Conservation (phyloP, 225 moss, liverwort and hornwort species). For the Bryoerythrophyllum caledonicum region DNA sequence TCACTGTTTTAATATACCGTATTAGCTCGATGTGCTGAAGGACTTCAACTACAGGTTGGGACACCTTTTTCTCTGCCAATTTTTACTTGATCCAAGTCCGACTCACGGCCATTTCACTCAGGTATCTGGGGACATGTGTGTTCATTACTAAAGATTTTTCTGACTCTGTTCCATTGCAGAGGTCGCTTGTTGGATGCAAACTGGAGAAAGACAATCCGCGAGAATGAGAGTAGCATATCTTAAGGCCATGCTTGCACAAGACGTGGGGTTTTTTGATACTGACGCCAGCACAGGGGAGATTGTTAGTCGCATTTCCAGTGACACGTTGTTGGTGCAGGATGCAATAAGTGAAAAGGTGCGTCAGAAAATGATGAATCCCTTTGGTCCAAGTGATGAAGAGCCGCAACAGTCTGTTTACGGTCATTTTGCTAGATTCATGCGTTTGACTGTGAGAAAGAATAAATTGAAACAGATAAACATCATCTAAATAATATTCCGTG, state of each 20-base stretch:
- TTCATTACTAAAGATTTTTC: background rate
- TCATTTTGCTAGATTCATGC: background rate
- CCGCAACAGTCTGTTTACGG: background rate
- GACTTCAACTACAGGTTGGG: background rate
- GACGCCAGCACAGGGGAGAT: constrained; percentile 68
- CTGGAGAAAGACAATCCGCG: constrained; percentile 94
- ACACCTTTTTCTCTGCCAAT: background rate
- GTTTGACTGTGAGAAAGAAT: background rate
- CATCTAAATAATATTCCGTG: background rate
- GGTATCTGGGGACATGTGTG: background rate
- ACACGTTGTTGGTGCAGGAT: constrained; percentile 76
- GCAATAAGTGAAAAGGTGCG: constrained; percentile 87
- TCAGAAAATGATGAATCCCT: background rate
- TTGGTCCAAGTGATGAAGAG: background rate
- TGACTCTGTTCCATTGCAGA: constrained; percentile 55
- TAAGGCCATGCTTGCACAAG: constrained; percentile 89
- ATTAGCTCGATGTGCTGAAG: background rate
- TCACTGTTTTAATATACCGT: background rate
- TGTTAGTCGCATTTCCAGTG: constrained; percentile 68
- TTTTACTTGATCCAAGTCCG: background rate
- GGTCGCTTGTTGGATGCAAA: constrained; percentile 99
- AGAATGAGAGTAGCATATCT: constrained; percentile 85
- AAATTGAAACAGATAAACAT: background rate
- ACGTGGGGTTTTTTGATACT: constrained; percentile 92
- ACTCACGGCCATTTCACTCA: background rate